Evolutionary conservation across 2,329 filamentous ascomycete species (phyloP), one percentile per base, ranked within the genome.

Genomic region (Phyllosticta citribraziliensis): DNA sequence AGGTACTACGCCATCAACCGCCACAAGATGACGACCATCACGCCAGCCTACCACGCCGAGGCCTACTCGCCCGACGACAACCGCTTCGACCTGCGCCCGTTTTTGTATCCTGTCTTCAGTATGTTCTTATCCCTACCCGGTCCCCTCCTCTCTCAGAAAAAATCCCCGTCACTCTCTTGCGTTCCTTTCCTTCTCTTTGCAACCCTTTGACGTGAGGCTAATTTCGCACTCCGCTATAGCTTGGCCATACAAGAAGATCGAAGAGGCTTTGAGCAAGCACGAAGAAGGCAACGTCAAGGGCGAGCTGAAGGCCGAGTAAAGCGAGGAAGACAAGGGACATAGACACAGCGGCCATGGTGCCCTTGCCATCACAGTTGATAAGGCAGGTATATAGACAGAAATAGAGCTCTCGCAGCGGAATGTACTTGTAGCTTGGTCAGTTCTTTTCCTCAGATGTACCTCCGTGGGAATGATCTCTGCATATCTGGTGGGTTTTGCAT

Each of bases 11-110:
- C 80, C 0, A 83, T 87, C 65, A 88, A 88, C 67, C 74, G 85
- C 10, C 85, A 88, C 70, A 88, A 88, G 73, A 80, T 81, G 70
- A 85, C 83, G 1, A 79, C 82, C 9, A 71, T 84, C 56, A 86
- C 84, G 1, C 84, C 84, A 0, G 77, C 79, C 3, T 75, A 84
- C 50, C 84, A 86, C 66, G 71, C 78, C n/a, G 72, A 77, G 59
- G 70, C 73, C 14, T 85, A 86, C 65, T 77, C 72, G 47, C 77
- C 78, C 0, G 81, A 84, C 52, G 82, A 84, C 60, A 85, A 87
- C 65, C 72, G 59, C 20, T 61, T 61, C 70, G 64, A 73, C 69
- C 73, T 78, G 65, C 73, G 79, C 59, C 82, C 81, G 25, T 84
- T 84, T 66, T 69, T 84, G 62, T 86, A 82, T 57, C 80, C 79